Evolutionary conservation across 768 basidiomycete species (phyloP).

Genomic region (Cystofilobasidium capitatum): DNA sequence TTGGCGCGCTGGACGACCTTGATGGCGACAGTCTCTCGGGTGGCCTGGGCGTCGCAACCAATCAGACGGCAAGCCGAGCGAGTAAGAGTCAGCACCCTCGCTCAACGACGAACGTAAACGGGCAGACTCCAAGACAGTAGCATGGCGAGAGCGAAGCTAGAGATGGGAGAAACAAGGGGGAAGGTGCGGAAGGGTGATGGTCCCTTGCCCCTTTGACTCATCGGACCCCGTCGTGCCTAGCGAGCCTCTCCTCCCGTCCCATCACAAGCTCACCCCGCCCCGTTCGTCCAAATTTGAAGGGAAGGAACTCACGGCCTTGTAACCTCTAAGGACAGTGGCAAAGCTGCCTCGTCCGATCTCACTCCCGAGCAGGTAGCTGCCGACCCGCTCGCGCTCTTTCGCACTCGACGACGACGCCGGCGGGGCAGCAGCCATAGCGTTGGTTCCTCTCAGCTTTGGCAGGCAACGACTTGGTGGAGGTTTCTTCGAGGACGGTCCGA

Average conservation of each 20-base stretch:
- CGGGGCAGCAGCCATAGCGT: too few relatives aligned
- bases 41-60: conserved; percentile 48
- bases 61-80: neutral
- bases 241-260: neutral
- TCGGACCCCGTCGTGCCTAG: neutral
- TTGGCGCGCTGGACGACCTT: conserved; percentile 85
- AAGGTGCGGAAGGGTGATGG: neutral
- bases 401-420: neutral
- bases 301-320: conserved; percentile 59
- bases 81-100: neutral
- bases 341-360: conserved; percentile 65
- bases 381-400: conserved; percentile 34
- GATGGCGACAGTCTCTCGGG: conserved; percentile 71
- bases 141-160: neutral
- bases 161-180: neutral
- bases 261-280: neutral
- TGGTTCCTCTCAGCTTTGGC: too few relatives aligned
- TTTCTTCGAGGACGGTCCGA: too few relatives aligned
- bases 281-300: neutral
- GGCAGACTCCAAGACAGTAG: too few relatives aligned
- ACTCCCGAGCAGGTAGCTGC: conserved; percentile 40
- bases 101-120: too few relatives aligned
- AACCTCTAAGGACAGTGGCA: conserved; percentile 90
- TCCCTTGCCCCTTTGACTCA: conserved; percentile 2
- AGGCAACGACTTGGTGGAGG: too few relatives aligned